Evolutionary conservation across 2,329 filamentous ascomycete species (phyloP), one percentile per base, ranked within the genome.

Genomic region (Helminthosporium solani): DNA sequence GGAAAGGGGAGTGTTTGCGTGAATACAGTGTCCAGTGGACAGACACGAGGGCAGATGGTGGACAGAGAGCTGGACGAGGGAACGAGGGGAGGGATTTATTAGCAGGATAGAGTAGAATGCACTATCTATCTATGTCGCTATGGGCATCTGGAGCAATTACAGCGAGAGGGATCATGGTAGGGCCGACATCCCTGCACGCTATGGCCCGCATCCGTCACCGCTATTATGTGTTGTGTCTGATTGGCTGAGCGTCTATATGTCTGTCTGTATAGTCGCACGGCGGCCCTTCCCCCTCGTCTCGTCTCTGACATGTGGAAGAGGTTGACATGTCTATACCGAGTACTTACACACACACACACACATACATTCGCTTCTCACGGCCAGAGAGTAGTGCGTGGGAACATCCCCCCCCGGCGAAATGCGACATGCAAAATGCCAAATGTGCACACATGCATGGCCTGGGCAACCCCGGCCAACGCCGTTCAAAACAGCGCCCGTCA

Each of bases 271-370:
- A 37, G 18, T n/a, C 8, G 16, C 18, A 31, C 11, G 12, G 18
- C 34, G n/a, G n/a, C n/a, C n/a, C n/a, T n/a, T n/a, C n/a, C n/a
- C n/a, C n/a, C n/a, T n/a, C n/a, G n/a, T n/a, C n/a, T n/a, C n/a
- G n/a, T n/a, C 34, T 21, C 28, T 37, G 34, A 37, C 34, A 37
- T 37, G 34, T 37, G 34, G 34, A 37, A 21, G 19, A 16, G 6
- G 8, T 8, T 12, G 14, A n/a, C n/a, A n/a, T n/a, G n/a, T n/a
- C n/a, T n/a, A n/a, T n/a, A n/a, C n/a, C n/a, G n/a, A n/a, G n/a
- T n/a, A n/a, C n/a, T n/a, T n/a, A n/a, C n/a, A n/a, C n/a, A n/a
- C n/a, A n/a, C n/a, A n/a, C n/a, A n/a, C n/a, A n/a, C n/a, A n/a
- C n/a, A n/a, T n/a, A n/a, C n/a, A n/a, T n/a, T n/a, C n/a, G n/a